Evolutionary conservation across 352 stramenopile species (phyloP).

Genomic region (Globisporangium cederbergense): DNA sequence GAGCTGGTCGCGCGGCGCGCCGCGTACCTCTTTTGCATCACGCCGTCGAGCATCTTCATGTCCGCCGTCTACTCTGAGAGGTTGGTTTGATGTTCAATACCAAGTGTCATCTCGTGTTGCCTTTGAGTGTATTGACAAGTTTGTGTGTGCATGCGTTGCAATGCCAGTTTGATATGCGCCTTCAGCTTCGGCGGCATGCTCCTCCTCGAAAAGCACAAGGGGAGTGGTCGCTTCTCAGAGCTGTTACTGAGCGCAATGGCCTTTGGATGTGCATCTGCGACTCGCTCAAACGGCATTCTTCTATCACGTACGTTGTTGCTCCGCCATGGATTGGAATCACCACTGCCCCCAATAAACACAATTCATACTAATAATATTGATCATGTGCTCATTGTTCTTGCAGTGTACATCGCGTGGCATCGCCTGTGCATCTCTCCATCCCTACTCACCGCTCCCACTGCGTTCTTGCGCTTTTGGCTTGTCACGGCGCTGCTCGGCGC

Average conservation of each 20-base stretch:
- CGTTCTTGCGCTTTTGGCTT: conserved; percentile 59
- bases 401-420: conserved; percentile 79
- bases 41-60: conserved; percentile 83
- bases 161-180: conserved; percentile 62
- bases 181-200: conserved; percentile 79
- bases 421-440: conserved; percentile 53
- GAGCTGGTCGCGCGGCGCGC: conserved; percentile 52
- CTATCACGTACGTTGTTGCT: conserved; percentile 58
- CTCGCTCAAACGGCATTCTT: conserved; percentile 74
- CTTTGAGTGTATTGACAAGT: not conserved
- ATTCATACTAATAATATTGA: conserved; percentile 6
- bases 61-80: conserved; percentile 78
- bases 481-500: conserved; percentile 54
- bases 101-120: too few relatives aligned
- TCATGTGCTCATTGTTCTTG: not conserved
- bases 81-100: conserved; percentile 14
- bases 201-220: conserved; percentile 37
- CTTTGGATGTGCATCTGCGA: conserved; percentile 65
- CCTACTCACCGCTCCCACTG: conserved; percentile 17
- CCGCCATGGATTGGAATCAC: not conserved
- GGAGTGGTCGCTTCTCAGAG: conserved; percentile 22
- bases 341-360: not conserved
- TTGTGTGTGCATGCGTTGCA: not conserved
- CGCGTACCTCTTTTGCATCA: conserved; percentile 73
- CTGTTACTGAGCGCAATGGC: conserved; percentile 39